Percentiles rank a stretch among this genome's conserved stretches.
phyloP scores from a whole-genome alignment of 2,329 filamentous ascomycete species.

The Cercospora zeae-maydis region DNA sequence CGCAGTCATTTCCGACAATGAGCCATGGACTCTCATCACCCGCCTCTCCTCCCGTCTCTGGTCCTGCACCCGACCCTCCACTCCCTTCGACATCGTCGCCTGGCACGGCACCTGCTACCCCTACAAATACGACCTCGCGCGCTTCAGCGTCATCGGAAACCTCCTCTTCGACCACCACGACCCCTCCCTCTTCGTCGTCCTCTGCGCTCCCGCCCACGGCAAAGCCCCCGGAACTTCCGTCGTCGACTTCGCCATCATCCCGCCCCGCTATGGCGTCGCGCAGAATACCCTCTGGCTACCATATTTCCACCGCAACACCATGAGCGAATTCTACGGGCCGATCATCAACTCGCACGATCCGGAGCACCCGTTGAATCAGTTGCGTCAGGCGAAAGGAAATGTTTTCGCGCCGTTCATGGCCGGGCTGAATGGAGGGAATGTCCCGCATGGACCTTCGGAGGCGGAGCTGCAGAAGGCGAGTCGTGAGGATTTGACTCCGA shows the following conservation, averaged over 20 bases:
- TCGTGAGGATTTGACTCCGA: conserved; percentile 15
- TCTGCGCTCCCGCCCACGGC: conserved; percentile 54
- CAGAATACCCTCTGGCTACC: conserved; percentile 69
- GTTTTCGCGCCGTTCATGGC: conserved; percentile 15
- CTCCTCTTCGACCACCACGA: conserved; percentile 61
- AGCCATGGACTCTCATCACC: conserved; percentile 16
- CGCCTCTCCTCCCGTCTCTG: conserved; percentile 14
- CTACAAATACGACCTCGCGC: conserved; percentile 55
- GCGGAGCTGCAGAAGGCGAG: conserved; percentile 15
- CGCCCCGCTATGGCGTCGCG: conserved; percentile 63
- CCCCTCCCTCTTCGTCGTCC: conserved; percentile 62
- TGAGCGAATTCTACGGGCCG: conserved; percentile 60
- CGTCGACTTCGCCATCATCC: conserved; percentile 68
- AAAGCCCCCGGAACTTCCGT: conserved; percentile 50
- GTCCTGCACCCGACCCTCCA: conserved; percentile 51
- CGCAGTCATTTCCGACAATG: conserved; percentile 5
- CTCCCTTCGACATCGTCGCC: conserved; percentile 65
- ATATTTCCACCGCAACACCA: conserved; percentile 66
- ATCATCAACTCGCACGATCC: conserved; percentile 56
- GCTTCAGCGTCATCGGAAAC: conserved; percentile 54
- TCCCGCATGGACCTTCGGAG: conserved; percentile 17
- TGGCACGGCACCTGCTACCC: conserved; percentile 65
- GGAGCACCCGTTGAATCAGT: conserved; percentile 35
- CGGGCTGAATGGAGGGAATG: conserved; percentile 17
- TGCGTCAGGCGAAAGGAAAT: conserved; percentile 1